A percentile compares a stretch with the other conserved stretches of the same genome.
Conservation (phyloP, 2,329 filamentous ascomycete species). For the Claviceps digitariae region DNA sequence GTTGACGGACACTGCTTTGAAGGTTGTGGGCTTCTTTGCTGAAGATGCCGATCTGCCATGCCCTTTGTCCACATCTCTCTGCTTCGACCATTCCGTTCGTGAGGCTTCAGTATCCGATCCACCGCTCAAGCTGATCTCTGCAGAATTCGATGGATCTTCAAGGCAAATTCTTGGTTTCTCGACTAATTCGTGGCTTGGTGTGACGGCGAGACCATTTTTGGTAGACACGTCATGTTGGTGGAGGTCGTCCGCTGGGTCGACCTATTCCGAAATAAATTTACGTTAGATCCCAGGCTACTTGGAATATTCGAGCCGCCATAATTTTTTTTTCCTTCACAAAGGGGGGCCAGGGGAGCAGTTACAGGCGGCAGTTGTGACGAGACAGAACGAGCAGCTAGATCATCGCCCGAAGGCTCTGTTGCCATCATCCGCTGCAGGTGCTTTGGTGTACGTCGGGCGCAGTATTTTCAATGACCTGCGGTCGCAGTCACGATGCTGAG, state of each 20-base stretch:
- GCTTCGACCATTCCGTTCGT: slow-evolving; percentile 40
- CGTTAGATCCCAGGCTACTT: not conserved
- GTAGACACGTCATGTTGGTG: slow-evolving; percentile 28
- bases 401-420: slow-evolving; percentile 44
- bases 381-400: slow-evolving; percentile 39
- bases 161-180: slow-evolving; percentile 44
- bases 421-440: slow-evolving; percentile 44
- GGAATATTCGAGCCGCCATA: not conserved
- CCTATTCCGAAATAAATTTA: slow-evolving; percentile 6
- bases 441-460: slow-evolving; percentile 15
- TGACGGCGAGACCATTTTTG: slow-evolving; percentile 32
- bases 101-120: slow-evolving; percentile 67
- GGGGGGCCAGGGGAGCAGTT: slow-evolving; percentile 9
- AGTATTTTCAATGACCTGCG: slow-evolving; percentile 9
- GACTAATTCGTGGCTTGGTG: slow-evolving; percentile 36
- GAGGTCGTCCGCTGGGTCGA: slow-evolving; percentile 29
- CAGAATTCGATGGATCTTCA: slow-evolving; percentile 46
- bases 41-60: slow-evolving; percentile 45
- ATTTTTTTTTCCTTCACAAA: not conserved
- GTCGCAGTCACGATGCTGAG: slow-evolving; percentile 8
- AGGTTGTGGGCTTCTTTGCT: slow-evolving; percentile 61
- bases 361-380: slow-evolving; percentile 32
- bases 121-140: slow-evolving; percentile 56
- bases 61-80: slow-evolving; percentile 42
- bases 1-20: slow-evolving; percentile 78